A percentile compares a stretch with the other conserved stretches of the same genome.
These are phyloP conservation scores for Fusarium tjaetaba DNA, from an alignment of 2,329 filamentous ascomycete genomes.

Conservation along the genomic window DNA sequence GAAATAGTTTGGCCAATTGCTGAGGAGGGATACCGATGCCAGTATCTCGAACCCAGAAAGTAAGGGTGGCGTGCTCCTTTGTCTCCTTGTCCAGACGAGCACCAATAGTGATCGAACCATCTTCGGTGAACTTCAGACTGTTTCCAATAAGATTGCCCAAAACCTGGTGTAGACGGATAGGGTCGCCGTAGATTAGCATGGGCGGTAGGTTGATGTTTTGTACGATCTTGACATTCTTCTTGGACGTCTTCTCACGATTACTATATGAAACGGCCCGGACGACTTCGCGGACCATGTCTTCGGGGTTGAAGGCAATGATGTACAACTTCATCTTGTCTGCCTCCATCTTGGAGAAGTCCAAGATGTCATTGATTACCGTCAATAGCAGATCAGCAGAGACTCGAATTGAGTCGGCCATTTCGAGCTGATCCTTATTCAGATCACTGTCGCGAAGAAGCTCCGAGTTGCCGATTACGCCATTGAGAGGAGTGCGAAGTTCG, in stretches of 20 bases:
- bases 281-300: slow-evolving; percentile 74
- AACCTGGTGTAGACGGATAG: slow-evolving; percentile 73
- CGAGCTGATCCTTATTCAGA: slow-evolving; percentile 79
- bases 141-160: slow-evolving; percentile 89
- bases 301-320: slow-evolving; percentile 73
- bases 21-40: slow-evolving; percentile 90
- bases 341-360: slow-evolving; percentile 95
- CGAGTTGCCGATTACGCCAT: slow-evolving; percentile 89
- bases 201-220: slow-evolving; percentile 79
- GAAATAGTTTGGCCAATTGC: slow-evolving; percentile 85
- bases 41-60: slow-evolving; percentile 88
- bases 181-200: slow-evolving; percentile 75
- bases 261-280: slow-evolving; percentile 74
- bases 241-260: slow-evolving; percentile 70
- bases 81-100: slow-evolving; percentile 78
- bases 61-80: slow-evolving; percentile 75
- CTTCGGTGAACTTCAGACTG: slow-evolving; percentile 92
- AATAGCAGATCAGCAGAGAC: slow-evolving; percentile 87
- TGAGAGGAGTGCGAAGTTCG: slow-evolving; percentile 83
- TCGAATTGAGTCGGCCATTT: slow-evolving; percentile 88
- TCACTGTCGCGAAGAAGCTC: slow-evolving; percentile 82
- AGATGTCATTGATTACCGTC: slow-evolving; percentile 94
- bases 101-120: slow-evolving; percentile 85
- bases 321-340: slow-evolving; percentile 87
- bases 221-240: slow-evolving; percentile 70